Evolutionary conservation across 1,139 yeast genomes (phyloP), one percentile per base, ranked within the genome.

Genomic region (Yamadazyma dushanensis): DNA sequence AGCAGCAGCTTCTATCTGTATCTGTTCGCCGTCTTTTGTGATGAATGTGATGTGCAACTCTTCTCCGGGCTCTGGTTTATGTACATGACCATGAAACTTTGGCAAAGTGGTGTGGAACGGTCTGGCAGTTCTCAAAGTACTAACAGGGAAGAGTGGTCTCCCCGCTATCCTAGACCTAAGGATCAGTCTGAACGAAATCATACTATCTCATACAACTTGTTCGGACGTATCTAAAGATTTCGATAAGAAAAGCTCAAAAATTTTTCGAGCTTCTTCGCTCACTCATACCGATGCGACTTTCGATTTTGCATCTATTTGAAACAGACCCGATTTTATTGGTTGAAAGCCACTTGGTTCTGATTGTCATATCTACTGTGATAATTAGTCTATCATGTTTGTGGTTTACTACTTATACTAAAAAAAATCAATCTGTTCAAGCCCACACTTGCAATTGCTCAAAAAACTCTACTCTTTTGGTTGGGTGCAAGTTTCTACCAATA

Each of bases 1-100:
- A 47, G 84, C 96, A 2, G 94, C 84, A 2, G 84, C 97, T 53
- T 89, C 97, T 49, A 76, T 77, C 2, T 85, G 78, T 44, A 78
- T 69, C 57, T 88, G 96, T 26, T 76, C 70, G 5, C 98, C 98
- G 44, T 90, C 96, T 57, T 90, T 89, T 31, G 95, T 81, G 41
- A 94, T 87, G 63, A 88, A 94, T 0, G 97, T 90, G 37, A 90
- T 75, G 47, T 88, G 85, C 35, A 85, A 71, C 57, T 90, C 98
- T 65, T 92, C 96, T 20, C 97, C 98, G 1, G 95, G 87, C 32
- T 83, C 83, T 18, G 97, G 97, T 49, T 80, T 85, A 53, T 85
- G 88, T 37, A 90, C 61, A 57, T 90, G 96, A 9, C 96, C 97
- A 54, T 92, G 97, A 27, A 47, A 44, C 11, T 39, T 45, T 2